Conservation (phyloP, 805 yeast species). For the Millerozyma miso region DNA sequence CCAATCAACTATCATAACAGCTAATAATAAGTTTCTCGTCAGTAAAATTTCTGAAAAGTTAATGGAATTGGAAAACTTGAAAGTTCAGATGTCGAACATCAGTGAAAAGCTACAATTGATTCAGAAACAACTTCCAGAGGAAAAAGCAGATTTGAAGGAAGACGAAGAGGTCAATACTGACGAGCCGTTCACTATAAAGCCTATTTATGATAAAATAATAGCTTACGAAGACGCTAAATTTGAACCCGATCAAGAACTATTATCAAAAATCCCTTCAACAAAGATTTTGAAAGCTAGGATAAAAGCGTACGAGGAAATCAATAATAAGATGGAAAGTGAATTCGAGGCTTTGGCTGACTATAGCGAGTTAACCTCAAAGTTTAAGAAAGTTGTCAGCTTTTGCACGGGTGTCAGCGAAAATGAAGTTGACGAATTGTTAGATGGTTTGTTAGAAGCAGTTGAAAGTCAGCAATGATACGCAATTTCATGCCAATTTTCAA, state of each 20-base stretch:
- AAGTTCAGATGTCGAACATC: constrained; percentile 39
- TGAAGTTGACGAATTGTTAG: constrained; percentile 75
- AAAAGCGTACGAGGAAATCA: constrained; percentile 73
- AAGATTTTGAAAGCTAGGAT: constrained; percentile 69
- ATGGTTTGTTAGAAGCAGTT: constrained; percentile 84
- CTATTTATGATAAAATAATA: constrained; percentile 51
- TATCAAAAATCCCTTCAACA: constrained; percentile 40
- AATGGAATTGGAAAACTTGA: constrained; percentile 46
- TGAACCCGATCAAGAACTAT: constrained; percentile 19
- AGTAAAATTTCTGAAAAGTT: constrained; percentile 35
- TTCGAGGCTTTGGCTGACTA: constrained; percentile 48
- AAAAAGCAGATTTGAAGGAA: constrained; percentile 38
- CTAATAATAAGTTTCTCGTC: constrained; percentile 36
- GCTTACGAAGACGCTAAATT: constrained; percentile 22
- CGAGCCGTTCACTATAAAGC: constrained; percentile 77
- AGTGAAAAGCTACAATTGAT: constrained; percentile 30
- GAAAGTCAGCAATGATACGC: constrained; percentile 55
- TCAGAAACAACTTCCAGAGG: constrained; percentile 32
- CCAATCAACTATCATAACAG: constrained; percentile 39
- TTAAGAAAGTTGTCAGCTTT: constrained; percentile 80
- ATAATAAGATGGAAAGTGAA: constrained; percentile 48
- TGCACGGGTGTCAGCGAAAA: constrained; percentile 85
- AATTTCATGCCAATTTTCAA: background rate
- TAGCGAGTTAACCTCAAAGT: constrained; percentile 51
- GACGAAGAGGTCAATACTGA: constrained; percentile 76